A percentile compares a stretch with the other conserved stretches of the same genome.
phyloP scores from a whole-genome alignment of 1,284 basidiomycete genomes.

The Moesziomyces sp. region DNA sequence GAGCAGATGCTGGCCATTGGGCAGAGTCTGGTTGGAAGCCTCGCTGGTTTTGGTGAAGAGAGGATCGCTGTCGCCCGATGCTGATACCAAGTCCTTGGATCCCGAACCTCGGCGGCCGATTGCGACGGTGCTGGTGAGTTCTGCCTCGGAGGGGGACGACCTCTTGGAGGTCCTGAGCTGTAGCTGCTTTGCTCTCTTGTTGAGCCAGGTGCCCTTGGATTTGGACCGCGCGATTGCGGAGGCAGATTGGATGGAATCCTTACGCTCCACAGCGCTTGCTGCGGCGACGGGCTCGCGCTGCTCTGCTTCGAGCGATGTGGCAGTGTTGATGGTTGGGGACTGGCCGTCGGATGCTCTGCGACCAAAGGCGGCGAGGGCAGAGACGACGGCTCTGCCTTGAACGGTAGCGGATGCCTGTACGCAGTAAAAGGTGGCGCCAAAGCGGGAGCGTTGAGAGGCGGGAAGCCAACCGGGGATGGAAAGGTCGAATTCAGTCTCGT shows the following conservation, averaged over 20 bases:
- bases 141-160: constrained; percentile 8
- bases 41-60: constrained; percentile 32
- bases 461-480: constrained; percentile 65
- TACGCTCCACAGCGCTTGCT: neutral
- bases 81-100: constrained; percentile 9
- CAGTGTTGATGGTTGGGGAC: neutral
- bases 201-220: constrained; percentile 52
- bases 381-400: constrained; percentile 31
- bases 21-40: constrained; percentile 23
- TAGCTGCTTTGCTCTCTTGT: constrained; percentile 56
- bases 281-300: neutral
- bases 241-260: constrained; percentile 1
- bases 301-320: constrained; percentile 37
- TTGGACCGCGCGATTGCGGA: constrained; percentile 9
- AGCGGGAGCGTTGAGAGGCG: constrained; percentile 58
- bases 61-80: constrained; percentile 7
- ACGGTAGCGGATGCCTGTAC: constrained; percentile 53
- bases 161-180: constrained; percentile 33
- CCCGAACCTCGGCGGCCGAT: constrained; percentile 14
- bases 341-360: constrained; percentile 5
- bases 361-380: constrained; percentile 22
- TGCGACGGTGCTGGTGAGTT: constrained; percentile 1
- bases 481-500: constrained; percentile 64
- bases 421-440: constrained; percentile 64
- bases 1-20: constrained; percentile 27